phyloP scores from a whole-genome alignment of 1,139 yeast genomes.

The Kodamaea alishanica region DNA sequence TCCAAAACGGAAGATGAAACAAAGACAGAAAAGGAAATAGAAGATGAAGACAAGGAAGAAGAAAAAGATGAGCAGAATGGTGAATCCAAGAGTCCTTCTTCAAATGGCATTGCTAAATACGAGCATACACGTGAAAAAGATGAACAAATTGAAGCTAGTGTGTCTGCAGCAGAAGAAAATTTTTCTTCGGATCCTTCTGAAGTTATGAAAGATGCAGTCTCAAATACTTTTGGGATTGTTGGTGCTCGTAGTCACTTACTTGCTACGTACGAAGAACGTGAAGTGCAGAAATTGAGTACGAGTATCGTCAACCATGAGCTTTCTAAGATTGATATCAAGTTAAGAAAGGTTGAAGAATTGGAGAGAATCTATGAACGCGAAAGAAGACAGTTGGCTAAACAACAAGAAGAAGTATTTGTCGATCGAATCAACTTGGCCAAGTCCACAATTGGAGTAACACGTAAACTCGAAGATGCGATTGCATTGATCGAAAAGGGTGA shows the following conservation, averaged over 20 bases:
- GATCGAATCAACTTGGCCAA: conserved; percentile 73
- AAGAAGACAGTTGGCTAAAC: conserved; percentile 65
- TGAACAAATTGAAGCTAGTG: conserved; percentile 12
- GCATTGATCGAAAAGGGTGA: conserved; percentile 26
- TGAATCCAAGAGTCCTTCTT: background rate
- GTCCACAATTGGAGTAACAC: conserved; percentile 52
- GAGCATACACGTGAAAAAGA: background rate
- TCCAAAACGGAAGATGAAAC: conserved; percentile 5
- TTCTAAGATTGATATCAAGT: conserved; percentile 71
- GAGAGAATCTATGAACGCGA: conserved; percentile 80
- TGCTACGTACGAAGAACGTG: conserved; percentile 79
- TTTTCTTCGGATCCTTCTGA: conserved; percentile 13
- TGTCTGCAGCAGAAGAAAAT: conserved; percentile 10
- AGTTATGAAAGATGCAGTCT: conserved; percentile 45
- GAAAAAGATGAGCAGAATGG: conserved; percentile 8
- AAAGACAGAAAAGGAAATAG: conserved; percentile 9
- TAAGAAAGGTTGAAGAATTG: conserved; percentile 63
- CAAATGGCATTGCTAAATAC: background rate
- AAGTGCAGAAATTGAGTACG: conserved; percentile 57
- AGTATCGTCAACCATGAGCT: conserved; percentile 68
- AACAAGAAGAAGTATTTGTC: conserved; percentile 76
- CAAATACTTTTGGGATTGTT: conserved; percentile 58
- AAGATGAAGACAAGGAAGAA: conserved; percentile 8
- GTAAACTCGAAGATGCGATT: conserved; percentile 45
- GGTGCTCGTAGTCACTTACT: conserved; percentile 84